Evolutionary conservation across 371 early-diverging fungal genomes (phyloP).

Genomic region (Batkoa obscura): DNA sequence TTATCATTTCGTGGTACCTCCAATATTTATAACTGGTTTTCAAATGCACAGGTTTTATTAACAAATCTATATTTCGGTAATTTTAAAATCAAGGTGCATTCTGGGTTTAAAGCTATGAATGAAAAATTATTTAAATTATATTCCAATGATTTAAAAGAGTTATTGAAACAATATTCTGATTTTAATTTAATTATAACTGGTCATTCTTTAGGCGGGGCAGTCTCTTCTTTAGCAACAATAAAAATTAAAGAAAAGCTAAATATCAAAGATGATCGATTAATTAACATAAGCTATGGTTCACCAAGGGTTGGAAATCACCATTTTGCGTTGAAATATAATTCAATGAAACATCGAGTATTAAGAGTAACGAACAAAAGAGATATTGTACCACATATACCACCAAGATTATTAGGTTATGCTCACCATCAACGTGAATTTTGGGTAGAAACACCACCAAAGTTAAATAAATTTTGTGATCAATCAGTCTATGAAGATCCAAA

Average conservation of each 20-base stretch:
- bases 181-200: conserved; percentile 7
- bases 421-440: background rate
- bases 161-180: background rate
- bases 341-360: background rate
- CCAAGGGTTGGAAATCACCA: background rate
- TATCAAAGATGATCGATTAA: background rate
- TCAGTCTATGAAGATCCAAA: background rate
- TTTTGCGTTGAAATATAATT: background rate
- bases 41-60: background rate
- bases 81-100: background rate
- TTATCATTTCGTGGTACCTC: background rate
- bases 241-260: background rate
- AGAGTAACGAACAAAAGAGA: background rate
- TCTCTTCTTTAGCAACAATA: background rate
- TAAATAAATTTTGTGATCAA: background rate
- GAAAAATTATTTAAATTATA: background rate
- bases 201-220: conserved; percentile 9
- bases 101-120: background rate
- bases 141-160: background rate
- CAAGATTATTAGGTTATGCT: background rate
- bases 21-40: background rate
- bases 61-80: background rate
- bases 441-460: background rate
- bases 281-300: background rate
- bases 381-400: background rate